Percentiles rank a stretch among this genome's conserved stretches.
phyloP scores from a whole-genome alignment of 257 asterid species.

The Solanum chaucha region DNA sequence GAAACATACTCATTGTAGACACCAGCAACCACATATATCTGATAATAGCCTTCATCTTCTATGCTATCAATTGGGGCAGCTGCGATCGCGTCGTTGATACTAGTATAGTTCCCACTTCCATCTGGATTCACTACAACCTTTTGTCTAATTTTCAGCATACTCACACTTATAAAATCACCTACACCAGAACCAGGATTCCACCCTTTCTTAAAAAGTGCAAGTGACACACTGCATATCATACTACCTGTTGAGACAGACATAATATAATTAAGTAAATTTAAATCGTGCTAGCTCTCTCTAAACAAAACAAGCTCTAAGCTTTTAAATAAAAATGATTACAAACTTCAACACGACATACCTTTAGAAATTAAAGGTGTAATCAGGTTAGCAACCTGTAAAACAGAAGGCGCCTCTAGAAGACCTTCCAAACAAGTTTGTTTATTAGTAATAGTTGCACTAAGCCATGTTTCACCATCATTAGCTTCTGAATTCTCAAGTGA shows the following conservation, averaged over 20 bases:
- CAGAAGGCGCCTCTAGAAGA: conserved; percentile 1
- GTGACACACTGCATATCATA: conserved; percentile 20
- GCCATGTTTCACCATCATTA: not conserved
- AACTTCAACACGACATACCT: not conserved
- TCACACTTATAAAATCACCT: not conserved
- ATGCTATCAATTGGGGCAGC: conserved; percentile 13
- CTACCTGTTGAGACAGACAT: not conserved
- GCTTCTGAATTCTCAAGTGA: not conserved
- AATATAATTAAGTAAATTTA: not conserved
- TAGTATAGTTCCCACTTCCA: conserved; percentile 20
- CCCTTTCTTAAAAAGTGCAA: conserved; percentile 15
- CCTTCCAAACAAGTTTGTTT: conserved; percentile 22
- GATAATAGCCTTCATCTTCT: conserved; percentile 9
- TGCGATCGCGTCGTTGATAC: conserved; percentile 13
- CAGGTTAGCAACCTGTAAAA: not conserved
- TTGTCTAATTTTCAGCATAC: conserved; percentile 4
- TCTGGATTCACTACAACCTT: conserved; percentile 22
- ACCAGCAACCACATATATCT: conserved; percentile 22
- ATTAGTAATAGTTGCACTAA: conserved; percentile 23
- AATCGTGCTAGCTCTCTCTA: not conserved
- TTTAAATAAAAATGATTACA: not conserved
- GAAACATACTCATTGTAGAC: conserved; percentile 20
- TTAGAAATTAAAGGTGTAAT: conserved; percentile 3
- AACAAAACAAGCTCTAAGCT: not conserved
- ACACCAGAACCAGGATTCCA: conserved; percentile 5